phyloP scores from a whole-genome alignment of 257 asterid genomes.

The Plantago ovata region DNA sequence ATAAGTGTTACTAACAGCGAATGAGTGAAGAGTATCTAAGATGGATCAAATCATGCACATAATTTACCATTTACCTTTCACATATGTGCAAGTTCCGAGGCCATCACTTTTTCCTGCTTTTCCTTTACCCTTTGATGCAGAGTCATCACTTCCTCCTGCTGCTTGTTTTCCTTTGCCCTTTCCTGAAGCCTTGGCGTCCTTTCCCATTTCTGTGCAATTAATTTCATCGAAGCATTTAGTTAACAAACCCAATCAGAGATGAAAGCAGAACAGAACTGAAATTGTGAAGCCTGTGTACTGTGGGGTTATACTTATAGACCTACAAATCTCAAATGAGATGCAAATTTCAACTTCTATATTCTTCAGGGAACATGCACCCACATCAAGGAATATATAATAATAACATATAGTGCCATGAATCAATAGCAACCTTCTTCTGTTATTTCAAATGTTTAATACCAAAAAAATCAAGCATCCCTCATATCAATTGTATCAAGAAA shows the following conservation, averaged over 20 bases:
- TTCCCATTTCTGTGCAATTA: slow-evolving; percentile 54
- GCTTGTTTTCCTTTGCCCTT: slow-evolving; percentile 91
- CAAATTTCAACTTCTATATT: too few species aligned
- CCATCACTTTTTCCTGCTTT: slow-evolving; percentile 79
- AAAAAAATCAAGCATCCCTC: too few species aligned
- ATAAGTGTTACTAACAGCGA: not conserved
- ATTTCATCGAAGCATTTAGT: slow-evolving; percentile 13
- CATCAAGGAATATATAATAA: too few species aligned
- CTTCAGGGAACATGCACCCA: too few species aligned
- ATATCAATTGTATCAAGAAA: too few species aligned
- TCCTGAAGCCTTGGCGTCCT: slow-evolving; percentile 59
- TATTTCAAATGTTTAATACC: too few species aligned
- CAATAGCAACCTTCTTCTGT: too few species aligned
- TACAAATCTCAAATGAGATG: too few species aligned
- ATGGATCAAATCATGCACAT: not conserved
- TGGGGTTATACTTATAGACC: too few species aligned
- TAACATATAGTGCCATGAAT: too few species aligned
- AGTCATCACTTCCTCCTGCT: slow-evolving; percentile 80
- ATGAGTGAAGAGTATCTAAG: slow-evolving; percentile 4
- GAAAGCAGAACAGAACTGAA: too few species aligned
- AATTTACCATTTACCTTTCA: slow-evolving; percentile 55
- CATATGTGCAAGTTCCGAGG: slow-evolving; percentile 95
- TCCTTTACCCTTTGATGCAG: slow-evolving; percentile 83
- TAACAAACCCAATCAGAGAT: not conserved
- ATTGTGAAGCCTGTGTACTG: too few species aligned